Evolutionary conservation across 1,139 yeast genomes (phyloP), one percentile per base, ranked within the genome.

Genomic region (Lizanozyma gosingica): DNA sequence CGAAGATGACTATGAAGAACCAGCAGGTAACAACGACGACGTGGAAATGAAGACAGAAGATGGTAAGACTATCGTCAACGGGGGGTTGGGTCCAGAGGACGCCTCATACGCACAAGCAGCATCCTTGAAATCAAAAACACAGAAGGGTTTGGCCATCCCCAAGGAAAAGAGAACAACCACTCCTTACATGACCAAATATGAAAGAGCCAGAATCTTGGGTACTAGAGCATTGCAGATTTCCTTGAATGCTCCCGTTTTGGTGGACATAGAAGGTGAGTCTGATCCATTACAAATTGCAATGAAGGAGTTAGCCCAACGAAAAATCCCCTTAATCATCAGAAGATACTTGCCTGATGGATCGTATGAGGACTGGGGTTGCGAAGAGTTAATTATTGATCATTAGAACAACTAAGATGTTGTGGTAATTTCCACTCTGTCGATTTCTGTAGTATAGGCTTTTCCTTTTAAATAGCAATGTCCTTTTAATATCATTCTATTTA

Each of bases 341-440:
- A 77, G 99, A 63, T 94, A 88, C 59, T 73, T 92, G 54, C 98
- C 99, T 1, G 98, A 94, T 60, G 96, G 97, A 4, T 80, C 94
- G 39, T 92, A 80, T 55, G 99, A 92, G 64, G 99, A 92, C 61
- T 92, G 98, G 98, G 95, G 96, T 38, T 94, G 96, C 57, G 97
- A 92, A 62, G 99, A 92, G 66, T 76, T 92, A 56, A 88, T 92
- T 58, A 86, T 88, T 46, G 97, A 92, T 60, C 83, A 78, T 54
- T 82, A 67, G 51, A 40, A 33, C 35, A 6, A 15, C 6, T 9
- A 15, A 14, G 35, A 6, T 33, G 6, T 14, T 14, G 22, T 35
- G 37, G 22, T 35, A 35, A 35, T 17, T 8, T n/a, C 15, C 6
- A 17, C 15, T 35, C 8, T 8, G 17, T 8, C 17, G 6, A 16